phyloP scores from a whole-genome alignment of 2,329 filamentous ascomycete species.

The Amauroascus niger region DNA sequence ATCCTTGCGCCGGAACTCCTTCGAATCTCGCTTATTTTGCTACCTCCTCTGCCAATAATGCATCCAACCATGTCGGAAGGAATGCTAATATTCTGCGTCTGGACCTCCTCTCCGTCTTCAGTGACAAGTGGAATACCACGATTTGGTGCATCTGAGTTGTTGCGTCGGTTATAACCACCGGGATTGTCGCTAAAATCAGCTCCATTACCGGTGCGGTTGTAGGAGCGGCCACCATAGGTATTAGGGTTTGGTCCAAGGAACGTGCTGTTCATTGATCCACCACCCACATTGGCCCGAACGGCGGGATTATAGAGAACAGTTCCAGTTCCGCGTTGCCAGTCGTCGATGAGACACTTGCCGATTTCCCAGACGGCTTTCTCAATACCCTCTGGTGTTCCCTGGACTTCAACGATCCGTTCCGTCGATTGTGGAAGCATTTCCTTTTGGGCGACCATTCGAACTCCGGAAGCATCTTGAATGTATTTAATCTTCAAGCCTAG shows the following conservation, averaged over 20 bases:
- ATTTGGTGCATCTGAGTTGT: slow-evolving; percentile 68
- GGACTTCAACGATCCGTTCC: slow-evolving; percentile 93
- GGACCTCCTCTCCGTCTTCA: slow-evolving; percentile 93
- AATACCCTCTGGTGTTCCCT: slow-evolving; percentile 88
- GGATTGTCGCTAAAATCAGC: slow-evolving; percentile 88
- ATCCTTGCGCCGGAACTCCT: slow-evolving; percentile 94
- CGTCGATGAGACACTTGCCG: slow-evolving; percentile 94
- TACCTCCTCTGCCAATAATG: slow-evolving; percentile 90
- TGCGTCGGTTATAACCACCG: slow-evolving; percentile 64
- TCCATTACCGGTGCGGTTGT: slow-evolving; percentile 90
- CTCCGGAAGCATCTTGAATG: slow-evolving; percentile 91
- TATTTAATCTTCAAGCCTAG: slow-evolving; percentile 98
- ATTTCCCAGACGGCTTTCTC: slow-evolving; percentile 98
- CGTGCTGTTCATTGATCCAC: slow-evolving; percentile 45
- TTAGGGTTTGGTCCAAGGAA: slow-evolving; percentile 33
- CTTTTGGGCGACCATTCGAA: slow-evolving; percentile 98
- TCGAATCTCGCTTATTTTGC: slow-evolving; percentile 97
- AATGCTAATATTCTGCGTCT: slow-evolving; percentile 99
- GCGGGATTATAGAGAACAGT: slow-evolving; percentile 97
- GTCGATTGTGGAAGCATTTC: slow-evolving; percentile 99
- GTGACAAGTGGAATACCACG: slow-evolving; percentile 81
- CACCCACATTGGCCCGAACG: slow-evolving; percentile 66
- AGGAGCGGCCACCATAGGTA: slow-evolving; percentile 51
- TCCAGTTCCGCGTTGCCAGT: slow-evolving; percentile 93
- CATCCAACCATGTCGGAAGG: slow-evolving; percentile 99